A percentile compares a stretch with the other conserved stretches of the same genome.
Conservation (phyloP, 371 early-diverging fungal species). For the Apophysomyces variabilis region DNA sequence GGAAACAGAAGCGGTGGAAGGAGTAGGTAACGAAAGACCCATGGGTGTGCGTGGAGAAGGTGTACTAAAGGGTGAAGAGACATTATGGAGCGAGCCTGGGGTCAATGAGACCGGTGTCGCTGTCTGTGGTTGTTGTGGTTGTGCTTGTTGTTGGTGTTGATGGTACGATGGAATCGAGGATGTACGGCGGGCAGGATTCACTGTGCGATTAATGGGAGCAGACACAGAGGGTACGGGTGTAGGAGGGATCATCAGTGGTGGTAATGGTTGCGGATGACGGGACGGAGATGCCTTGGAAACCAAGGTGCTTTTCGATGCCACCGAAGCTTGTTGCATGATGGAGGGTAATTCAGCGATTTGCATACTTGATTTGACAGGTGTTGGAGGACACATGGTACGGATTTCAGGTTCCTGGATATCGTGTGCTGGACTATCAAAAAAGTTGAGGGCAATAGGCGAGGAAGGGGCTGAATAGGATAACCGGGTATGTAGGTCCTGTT, state of each 20-base stretch:
- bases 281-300: background rate
- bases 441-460: conserved; percentile 8
- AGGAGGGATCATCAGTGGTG: conserved; percentile 38
- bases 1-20: background rate
- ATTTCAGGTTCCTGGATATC: background rate
- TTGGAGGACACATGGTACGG: conserved; percentile 10
- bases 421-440: conserved; percentile 7
- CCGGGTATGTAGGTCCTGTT: conserved; percentile 7
- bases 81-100: background rate
- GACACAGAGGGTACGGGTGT: conserved; percentile 27
- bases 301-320: conserved; percentile 1
- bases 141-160: background rate
- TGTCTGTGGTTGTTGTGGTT: background rate
- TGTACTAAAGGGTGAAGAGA: conserved; percentile 19
- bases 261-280: conserved; percentile 33
- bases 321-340: conserved; percentile 28
- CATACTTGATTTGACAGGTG: conserved; percentile 4
- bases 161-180: background rate
- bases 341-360: conserved; percentile 23
- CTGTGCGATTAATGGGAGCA: background rate
- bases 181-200: conserved; percentile 1
- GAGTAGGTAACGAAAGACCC: conserved; percentile 14
- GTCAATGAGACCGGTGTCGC: conserved; percentile 7
- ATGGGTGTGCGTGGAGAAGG: conserved; percentile 27
- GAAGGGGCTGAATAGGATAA: conserved; percentile 9